Base-by-base conservation (phyloP, 441 rosid genomes). In the Daphne laureola region DNA sequence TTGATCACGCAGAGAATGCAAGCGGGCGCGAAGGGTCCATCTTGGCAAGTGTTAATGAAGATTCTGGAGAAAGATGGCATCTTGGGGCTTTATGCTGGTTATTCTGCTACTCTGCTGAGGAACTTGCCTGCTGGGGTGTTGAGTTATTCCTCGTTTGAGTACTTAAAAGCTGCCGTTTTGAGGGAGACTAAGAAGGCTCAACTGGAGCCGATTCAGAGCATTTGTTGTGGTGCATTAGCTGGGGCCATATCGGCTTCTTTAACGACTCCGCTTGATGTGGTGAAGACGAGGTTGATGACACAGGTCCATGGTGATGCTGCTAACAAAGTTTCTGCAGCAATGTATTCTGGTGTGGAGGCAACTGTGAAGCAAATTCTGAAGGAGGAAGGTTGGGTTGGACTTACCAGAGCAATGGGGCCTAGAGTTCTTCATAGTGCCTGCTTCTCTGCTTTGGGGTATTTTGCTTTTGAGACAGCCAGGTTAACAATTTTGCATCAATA, bases 381-480 rank as follows among this genome's bases (percentile, higher is more conserved):
- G 80, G 97, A 93, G 70, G 98, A 93, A 70, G 98, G 97, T 3
- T 78, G 83, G 84, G 73, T 85, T 4, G 98, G 96, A 47, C 83
- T 93, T 59, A 80, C 82, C 0, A 73, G 96, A 0, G 97, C 92
- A 44, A 78, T 89, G 81, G 96, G 90, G 8, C 96, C 97, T 7
- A 71, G 96, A 55, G 90, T 89, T 58, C 68, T 89, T 65, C 98
- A 89, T 48, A 89, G 98, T 64, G 97, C 98, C 27, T 81, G 96
- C 60, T 89, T 93, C 69, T 84, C 97, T 0, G 98, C 97, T 0
- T 55, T 89, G 14, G 95, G 97, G 6, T 89, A 93, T 74, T 87
- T 84, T 72, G 98, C 97, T 0, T 89, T 89, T 64, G 97, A 92
- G 86, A 92, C 97, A 8, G 95, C 96, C 0, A 80, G 95, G 78